Conservation (phyloP, 495 filamentous ascomycete species). For the Xylaria cubensis region DNA sequence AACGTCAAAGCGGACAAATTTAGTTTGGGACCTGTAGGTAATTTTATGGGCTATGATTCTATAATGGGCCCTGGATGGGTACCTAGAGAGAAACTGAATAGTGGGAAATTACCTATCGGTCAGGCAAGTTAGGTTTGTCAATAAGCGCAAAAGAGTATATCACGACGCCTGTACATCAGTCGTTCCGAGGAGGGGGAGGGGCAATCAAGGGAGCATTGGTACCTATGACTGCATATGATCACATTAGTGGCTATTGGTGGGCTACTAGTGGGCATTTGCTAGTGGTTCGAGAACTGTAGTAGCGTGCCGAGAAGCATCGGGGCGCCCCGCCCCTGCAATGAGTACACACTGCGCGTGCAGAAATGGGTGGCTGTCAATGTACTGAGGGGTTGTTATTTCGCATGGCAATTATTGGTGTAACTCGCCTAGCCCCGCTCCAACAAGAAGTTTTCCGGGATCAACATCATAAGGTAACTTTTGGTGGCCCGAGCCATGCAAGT, state of each 20-base stretch:
- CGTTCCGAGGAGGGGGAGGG: constrained; percentile 24
- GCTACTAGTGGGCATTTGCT: not conserved
- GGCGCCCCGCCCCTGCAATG: not conserved
- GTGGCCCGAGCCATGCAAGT: not conserved
- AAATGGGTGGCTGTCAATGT: not conserved
- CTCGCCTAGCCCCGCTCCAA: constrained; percentile 15
- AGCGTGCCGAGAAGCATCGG: not conserved
- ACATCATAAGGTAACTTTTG: not conserved
- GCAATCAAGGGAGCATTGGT: constrained; percentile 13
- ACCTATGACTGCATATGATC: constrained; percentile 21
- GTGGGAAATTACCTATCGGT: not conserved
- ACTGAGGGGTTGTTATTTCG: constrained; percentile 23
- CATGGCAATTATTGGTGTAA: constrained; percentile 21
- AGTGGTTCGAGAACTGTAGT: constrained; percentile 17
- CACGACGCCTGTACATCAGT: constrained; percentile 12
- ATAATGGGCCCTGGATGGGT: not conserved
- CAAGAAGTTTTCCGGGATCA: constrained; percentile 15
- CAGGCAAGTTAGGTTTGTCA: not conserved
- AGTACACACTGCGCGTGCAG: constrained; percentile 1
- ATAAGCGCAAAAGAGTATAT: not conserved
- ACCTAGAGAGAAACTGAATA: not conserved
- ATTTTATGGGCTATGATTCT: not conserved
- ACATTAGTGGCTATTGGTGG: constrained; percentile 16
- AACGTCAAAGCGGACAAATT: constrained; percentile 8
- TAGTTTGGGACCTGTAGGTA: not conserved